Conservation (phyloP, 371 early-diverging fungal genomes). For the Cokeromyces recurvatus region DNA sequence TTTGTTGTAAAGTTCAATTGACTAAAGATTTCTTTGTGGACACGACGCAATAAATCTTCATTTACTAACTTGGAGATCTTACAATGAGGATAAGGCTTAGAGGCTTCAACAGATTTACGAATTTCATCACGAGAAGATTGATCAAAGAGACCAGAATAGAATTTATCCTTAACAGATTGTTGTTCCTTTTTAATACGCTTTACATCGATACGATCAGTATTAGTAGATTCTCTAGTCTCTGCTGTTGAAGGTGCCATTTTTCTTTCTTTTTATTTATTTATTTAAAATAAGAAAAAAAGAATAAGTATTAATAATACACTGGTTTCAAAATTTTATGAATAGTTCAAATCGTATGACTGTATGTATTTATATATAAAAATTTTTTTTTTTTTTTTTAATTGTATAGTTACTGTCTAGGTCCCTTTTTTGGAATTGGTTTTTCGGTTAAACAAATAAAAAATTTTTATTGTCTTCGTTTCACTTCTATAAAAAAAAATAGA, state of each 20-base stretch:
- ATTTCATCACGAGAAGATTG: constrained; percentile 18
- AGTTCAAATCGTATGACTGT: too few species aligned
- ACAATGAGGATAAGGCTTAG: constrained; percentile 64
- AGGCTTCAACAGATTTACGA: constrained; percentile 28
- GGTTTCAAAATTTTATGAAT: too few species aligned
- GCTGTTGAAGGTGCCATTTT: constrained; percentile 4
- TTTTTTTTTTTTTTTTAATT: too few species aligned
- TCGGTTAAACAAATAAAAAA: too few species aligned
- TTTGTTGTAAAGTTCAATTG: constrained; percentile 65
- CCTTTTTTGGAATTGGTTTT: too few species aligned
- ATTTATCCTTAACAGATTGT: constrained; percentile 11
- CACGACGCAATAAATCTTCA: constrained; percentile 54
- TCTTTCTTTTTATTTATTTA: too few species aligned
- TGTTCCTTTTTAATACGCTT: constrained; percentile 18
- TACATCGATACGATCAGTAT: neutral
- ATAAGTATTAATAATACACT: too few species aligned
- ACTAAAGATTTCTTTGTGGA: constrained; percentile 58
- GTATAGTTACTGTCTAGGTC: too few species aligned
- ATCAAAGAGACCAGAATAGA: constrained; percentile 27
- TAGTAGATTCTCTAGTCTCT: neutral
- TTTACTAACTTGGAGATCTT: constrained; percentile 54
- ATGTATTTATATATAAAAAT: too few species aligned
- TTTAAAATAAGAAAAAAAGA: too few species aligned
- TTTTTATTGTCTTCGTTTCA: too few species aligned
- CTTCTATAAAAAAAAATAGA: too few species aligned